Base-by-base conservation (phyloP, 495 filamentous ascomycete genomes). In the Opeltia flavorubescens region DNA sequence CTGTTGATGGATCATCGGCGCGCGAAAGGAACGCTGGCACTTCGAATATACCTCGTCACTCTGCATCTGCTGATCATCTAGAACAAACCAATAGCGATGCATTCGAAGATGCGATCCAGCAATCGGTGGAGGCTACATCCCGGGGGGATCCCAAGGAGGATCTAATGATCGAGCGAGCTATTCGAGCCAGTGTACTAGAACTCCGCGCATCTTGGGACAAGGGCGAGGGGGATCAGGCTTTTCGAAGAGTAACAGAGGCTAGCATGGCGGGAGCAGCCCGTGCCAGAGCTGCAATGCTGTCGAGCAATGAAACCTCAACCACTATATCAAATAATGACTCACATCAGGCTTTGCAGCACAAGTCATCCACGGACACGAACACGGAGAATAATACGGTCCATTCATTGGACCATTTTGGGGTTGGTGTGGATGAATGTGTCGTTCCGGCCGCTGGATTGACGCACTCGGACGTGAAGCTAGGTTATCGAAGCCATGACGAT, bases 101-200 rank as follows among this genome's bases (percentile, higher is more conserved):
- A 50, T 75, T 85, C 46, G 83, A 86, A 52, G 61, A 66, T 17
- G 84, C 83, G 1, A 86, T 89, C 51, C 68, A 68, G 31, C 62
- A 65, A 24, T 84, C 84, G 4, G 78, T 89, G 1, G 62, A 62
- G 15, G 72, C 80, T 54, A 86, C 81, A 5, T 85, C 83, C 12
- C 65, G 60, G 1, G 84, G 84, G 26, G 64, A 87, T 53, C 50
- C 63, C 1, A 67, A 72, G n/a, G 78, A 87, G 56, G 84, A 87
- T 50, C 67, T 66, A 29, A 65, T 71, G 48, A 67, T 89, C 48
- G 83, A 85, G 57, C 62, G 71, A 20, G 82, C 81, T 4, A 80
- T 89, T 36, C 64, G 81, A 18, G 78, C 81, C 2, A 83, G 78
- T 55, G 63, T 86, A 17, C 60, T 58, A 12, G 79, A 82, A 49